Evolutionary conservation across 192 early-diverging fungal genomes (phyloP).

Genomic region (Backusella westeae): DNA sequence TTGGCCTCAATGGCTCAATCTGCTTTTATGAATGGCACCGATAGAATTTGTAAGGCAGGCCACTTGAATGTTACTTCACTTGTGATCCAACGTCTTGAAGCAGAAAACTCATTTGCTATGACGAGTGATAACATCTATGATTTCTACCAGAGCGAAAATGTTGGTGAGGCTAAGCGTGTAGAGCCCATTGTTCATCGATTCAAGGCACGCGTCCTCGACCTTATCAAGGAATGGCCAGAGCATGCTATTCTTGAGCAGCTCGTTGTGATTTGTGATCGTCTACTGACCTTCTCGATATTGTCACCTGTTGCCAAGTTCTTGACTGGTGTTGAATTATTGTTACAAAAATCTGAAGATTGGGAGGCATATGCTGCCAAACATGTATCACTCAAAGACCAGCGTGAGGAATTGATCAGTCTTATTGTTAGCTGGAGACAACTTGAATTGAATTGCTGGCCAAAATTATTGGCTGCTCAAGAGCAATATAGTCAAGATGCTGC

Average conservation of each 20-base stretch:
- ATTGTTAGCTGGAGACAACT: conserved; percentile 91
- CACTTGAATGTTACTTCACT: conserved; percentile 19
- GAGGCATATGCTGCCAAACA: conserved; percentile 81
- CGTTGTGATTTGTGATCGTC: conserved; percentile 53
- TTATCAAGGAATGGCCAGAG: conserved; percentile 86
- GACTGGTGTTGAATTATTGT: conserved; percentile 83
- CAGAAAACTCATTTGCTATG: conserved; percentile 21
- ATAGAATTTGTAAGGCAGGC: conserved; percentile 17
- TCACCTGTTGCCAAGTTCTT: conserved; percentile 90
- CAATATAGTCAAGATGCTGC: conserved; percentile 60
- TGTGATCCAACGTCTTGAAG: conserved; percentile 24
- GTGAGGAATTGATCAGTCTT: conserved; percentile 63
- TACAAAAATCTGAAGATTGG: conserved; percentile 94
- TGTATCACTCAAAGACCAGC: conserved; percentile 68
- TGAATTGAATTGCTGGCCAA: conserved; percentile 89
- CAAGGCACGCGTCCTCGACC: conserved; percentile 52
- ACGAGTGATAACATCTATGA: conserved; percentile 63
- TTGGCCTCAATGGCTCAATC: conserved; percentile 41
- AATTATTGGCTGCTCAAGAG: conserved; percentile 83
- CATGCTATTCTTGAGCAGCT: conserved; percentile 85
- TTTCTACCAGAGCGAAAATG: conserved; percentile 85
- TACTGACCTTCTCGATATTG: conserved; percentile 66
- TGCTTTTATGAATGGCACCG: conserved; percentile 8
- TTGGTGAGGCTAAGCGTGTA: conserved; percentile 69
- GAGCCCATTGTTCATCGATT: conserved; percentile 60